Evolutionary conservation across 2,329 filamentous ascomycete species (phyloP).

Genomic region (Bertia moriformis): DNA sequence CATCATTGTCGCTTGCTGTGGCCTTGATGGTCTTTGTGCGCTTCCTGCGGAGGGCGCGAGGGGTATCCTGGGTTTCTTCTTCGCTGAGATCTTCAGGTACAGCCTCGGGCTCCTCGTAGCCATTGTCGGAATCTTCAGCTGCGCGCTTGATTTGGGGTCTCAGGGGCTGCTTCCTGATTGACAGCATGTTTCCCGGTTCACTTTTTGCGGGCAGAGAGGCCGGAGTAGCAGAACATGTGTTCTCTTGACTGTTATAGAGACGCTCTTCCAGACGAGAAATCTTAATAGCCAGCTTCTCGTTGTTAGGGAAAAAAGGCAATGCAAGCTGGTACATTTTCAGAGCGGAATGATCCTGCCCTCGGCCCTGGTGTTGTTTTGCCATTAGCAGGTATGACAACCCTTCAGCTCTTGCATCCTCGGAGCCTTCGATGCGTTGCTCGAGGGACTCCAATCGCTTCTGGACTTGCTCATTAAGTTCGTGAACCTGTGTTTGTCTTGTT

Average conservation of each 20-base stretch:
- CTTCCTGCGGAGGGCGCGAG: neutral
- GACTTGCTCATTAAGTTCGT: constrained; percentile 24
- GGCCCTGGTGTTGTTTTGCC: constrained; percentile 77
- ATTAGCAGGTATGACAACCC: constrained; percentile 77
- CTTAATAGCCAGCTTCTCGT: constrained; percentile 61
- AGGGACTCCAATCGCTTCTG: constrained; percentile 72
- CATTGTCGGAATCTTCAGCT: neutral
- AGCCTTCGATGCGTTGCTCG: constrained; percentile 24
- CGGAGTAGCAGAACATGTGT: neutral
- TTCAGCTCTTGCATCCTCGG: constrained; percentile 62
- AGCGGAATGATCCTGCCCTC: constrained; percentile 64
- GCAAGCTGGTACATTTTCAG: constrained; percentile 78
- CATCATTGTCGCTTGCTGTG: neutral
- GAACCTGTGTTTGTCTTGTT: constrained; percentile 19
- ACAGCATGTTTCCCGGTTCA: neutral
- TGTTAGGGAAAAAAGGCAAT: constrained; percentile 70
- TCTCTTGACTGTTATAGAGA: neutral
- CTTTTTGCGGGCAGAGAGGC: neutral
- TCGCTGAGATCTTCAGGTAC: neutral
- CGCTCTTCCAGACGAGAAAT: constrained; percentile 41
- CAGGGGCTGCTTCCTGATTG: neutral
- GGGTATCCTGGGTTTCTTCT: neutral
- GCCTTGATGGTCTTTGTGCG: neutral
- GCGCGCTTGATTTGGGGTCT: neutral
- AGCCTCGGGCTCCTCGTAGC: neutral